Percentiles rank a stretch among this genome's conserved stretches.
These are phyloP conservation scores for Fusarium tupiense DNA, from an alignment of 2,329 filamentous ascomycete genomes.

Conservation along the genomic window DNA sequence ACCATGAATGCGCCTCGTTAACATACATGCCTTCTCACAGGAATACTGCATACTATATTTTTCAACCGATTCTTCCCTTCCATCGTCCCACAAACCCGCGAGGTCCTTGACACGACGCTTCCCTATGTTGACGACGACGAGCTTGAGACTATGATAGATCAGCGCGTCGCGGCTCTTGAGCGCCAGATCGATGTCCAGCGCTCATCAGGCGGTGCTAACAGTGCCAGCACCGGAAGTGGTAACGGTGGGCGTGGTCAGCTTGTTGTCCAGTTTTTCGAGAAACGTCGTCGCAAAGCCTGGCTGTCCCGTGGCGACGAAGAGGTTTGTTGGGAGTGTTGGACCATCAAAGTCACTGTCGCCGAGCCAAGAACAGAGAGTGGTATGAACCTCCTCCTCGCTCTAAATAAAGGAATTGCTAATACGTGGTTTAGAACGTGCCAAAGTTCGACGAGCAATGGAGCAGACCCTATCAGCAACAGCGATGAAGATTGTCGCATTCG, in stretches of 20 bases:
- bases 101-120: slow-evolving; percentile 89
- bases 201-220: slow-evolving; percentile 44
- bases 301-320: slow-evolving; percentile 88
- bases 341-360: slow-evolving; percentile 90
- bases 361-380: slow-evolving; percentile 89
- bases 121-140: slow-evolving; percentile 91
- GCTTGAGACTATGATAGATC: slow-evolving; percentile 92
- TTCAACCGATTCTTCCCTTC: slow-evolving; percentile 98
- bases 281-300: slow-evolving; percentile 83
- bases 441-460: slow-evolving; percentile 91
- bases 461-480: slow-evolving; percentile 86
- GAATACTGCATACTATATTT: slow-evolving; percentile 96
- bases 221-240: slow-evolving; percentile 15
- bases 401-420: not conserved
- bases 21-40: slow-evolving; percentile 54
- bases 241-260: slow-evolving; percentile 78
- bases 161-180: slow-evolving; percentile 81
- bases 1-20: not conserved
- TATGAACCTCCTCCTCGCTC: slow-evolving; percentile 54
- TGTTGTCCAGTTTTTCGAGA: slow-evolving; percentile 93
- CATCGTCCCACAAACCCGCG: slow-evolving; percentile 82
- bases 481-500: slow-evolving; percentile 88
- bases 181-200: slow-evolving; percentile 76
- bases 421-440: slow-evolving; percentile 74
- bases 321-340: slow-evolving; percentile 97